A percentile compares a stretch with the other conserved stretches of the same genome.
Evolutionary conservation across 345 rosid species (phyloP).

Genomic region (Stellera chamaejasme): DNA sequence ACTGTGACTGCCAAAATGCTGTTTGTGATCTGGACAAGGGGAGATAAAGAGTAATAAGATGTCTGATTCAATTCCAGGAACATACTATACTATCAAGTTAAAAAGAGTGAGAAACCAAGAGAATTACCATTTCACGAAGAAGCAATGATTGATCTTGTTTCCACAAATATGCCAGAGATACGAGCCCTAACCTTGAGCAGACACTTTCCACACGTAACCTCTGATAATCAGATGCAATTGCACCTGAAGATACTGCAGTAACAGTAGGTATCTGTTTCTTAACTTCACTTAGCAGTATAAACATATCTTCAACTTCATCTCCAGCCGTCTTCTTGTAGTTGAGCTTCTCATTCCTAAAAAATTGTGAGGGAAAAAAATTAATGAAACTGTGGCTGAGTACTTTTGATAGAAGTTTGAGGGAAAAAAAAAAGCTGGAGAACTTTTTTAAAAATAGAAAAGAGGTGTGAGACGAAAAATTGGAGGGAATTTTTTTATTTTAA

Average conservation of each 20-base stretch:
- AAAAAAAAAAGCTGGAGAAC: too few relatives aligned
- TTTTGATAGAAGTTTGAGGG: too few relatives aligned
- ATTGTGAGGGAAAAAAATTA: neutral
- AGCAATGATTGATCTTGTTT: conserved; percentile 94
- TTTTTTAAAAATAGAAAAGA: too few relatives aligned
- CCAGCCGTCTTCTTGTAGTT: conserved; percentile 61
- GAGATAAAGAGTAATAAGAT: conserved; percentile 11
- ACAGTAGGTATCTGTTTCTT: conserved; percentile 77
- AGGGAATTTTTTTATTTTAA: too few relatives aligned
- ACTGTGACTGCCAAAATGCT: conserved; percentile 66
- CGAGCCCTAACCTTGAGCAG: conserved; percentile 98
- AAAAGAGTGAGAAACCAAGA: too few relatives aligned
- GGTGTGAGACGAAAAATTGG: too few relatives aligned
- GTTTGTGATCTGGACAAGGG: conserved; percentile 48
- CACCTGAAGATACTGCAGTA: conserved; percentile 87
- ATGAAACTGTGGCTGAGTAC: too few relatives aligned
- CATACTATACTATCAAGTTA: conserved; percentile 6
- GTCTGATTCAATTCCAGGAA: conserved; percentile 4
- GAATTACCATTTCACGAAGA: conserved; percentile 86
- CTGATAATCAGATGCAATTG: conserved; percentile 95
- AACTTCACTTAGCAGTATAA: conserved; percentile 64
- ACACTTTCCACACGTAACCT: conserved; percentile 91
- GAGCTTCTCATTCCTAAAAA: conserved; percentile 60
- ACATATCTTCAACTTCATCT: conserved; percentile 97
- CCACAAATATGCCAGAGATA: conserved; percentile 96